A percentile compares a stretch with the other conserved stretches of the same genome.
phyloP scores from a whole-genome alignment of 768 basidiomycete species.

The Trametopsis cervina region DNA sequence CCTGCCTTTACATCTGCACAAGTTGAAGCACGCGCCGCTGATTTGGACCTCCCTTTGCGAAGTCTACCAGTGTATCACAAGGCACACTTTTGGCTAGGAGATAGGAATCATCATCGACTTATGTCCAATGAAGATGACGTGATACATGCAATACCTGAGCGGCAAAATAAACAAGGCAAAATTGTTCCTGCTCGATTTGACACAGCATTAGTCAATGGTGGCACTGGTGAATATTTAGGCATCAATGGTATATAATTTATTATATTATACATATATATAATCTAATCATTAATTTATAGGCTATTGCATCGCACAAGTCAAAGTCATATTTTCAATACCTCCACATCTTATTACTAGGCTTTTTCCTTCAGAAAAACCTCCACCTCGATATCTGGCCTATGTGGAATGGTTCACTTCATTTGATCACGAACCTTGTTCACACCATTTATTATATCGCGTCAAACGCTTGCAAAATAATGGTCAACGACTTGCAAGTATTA shows the following conservation, averaged over 20 bases:
- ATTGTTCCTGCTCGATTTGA: constrained; percentile 1
- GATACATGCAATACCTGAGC: not conserved
- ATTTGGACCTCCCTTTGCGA: too few relatives aligned
- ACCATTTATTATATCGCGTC: not conserved
- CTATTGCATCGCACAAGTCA: constrained; percentile 22
- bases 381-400: constrained; percentile 21
- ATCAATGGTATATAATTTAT: not conserved
- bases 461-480: too few relatives aligned
- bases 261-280: not conserved
- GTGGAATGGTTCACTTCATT: constrained; percentile 30
- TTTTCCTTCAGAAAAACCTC: not conserved
- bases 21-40: too few relatives aligned
- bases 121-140: not conserved
- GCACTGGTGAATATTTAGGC: not conserved
- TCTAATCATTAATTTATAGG: constrained; percentile 10
- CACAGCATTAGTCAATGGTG: constrained; percentile 2
- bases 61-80: too few relatives aligned
- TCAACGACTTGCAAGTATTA: too few relatives aligned
- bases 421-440: constrained; percentile 5
- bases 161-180: not conserved
- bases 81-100: too few relatives aligned
- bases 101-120: not conserved
- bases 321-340: constrained; percentile 22
- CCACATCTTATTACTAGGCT: not conserved
- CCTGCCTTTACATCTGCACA: too few relatives aligned